Conservation (phyloP, 2,329 filamentous ascomycete genomes). For the Clarireedia homoeocarpa region DNA sequence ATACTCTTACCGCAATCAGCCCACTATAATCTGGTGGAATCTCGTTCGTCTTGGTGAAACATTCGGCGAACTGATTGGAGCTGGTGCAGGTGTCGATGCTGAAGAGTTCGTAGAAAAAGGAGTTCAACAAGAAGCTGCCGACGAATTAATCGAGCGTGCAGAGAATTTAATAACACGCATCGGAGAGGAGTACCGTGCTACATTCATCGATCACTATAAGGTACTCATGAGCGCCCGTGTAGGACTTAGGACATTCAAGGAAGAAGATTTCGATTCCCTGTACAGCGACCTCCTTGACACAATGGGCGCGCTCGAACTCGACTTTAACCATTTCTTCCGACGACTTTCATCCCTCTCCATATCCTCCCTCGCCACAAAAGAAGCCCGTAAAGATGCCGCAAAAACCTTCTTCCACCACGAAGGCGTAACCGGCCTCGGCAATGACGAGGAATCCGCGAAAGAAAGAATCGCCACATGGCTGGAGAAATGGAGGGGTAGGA, state of each 20-base stretch:
- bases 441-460: constrained; percentile 56
- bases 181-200: constrained; percentile 80
- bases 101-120: constrained; percentile 64
- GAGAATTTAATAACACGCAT: constrained; percentile 74
- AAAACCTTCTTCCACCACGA: constrained; percentile 74
- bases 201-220: constrained; percentile 87
- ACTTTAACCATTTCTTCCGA: constrained; percentile 93
- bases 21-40: constrained; percentile 98
- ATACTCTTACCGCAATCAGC: constrained; percentile 91
- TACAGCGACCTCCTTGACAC: constrained; percentile 79
- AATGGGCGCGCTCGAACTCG: constrained; percentile 73
- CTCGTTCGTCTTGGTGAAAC: constrained; percentile 84
- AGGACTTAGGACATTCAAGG: constrained; percentile 62
- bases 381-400: constrained; percentile 56
- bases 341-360: constrained; percentile 59
- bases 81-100: constrained; percentile 64
- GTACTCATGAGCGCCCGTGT: constrained; percentile 72
- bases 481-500: constrained; percentile 62
- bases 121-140: constrained; percentile 58
- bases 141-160: constrained; percentile 67
- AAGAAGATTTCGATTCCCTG: constrained; percentile 69
- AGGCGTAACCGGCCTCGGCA: constrained; percentile 48
- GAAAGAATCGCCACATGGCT: constrained; percentile 72
- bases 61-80: constrained; percentile 79
- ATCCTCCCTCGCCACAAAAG: constrained; percentile 55